phyloP scores from a whole-genome alignment of 495 filamentous ascomycete genomes.

The Podospora tetraspora region DNA sequence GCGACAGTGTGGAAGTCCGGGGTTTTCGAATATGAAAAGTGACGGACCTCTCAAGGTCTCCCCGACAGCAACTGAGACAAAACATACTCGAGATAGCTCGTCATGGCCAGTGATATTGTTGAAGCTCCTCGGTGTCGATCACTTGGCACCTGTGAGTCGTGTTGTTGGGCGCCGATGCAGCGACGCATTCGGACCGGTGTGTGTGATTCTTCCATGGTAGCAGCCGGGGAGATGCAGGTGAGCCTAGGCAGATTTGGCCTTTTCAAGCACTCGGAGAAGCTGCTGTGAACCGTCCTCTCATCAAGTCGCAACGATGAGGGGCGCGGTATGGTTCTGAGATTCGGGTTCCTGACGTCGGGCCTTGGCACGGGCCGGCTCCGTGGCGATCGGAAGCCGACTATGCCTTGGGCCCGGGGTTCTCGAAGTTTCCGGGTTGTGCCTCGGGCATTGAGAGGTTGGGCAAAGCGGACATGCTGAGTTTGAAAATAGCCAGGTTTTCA shows the following conservation, averaged over 20 bases:
- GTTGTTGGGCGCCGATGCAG: constrained; percentile 13
- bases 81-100: neutral
- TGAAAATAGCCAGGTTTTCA: neutral
- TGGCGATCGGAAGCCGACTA: neutral
- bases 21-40: neutral
- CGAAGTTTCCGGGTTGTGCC: too few species aligned
- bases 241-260: neutral
- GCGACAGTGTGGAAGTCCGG: neutral
- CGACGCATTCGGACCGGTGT: neutral
- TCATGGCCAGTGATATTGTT: neutral
- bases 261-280: neutral
- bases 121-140: neutral
- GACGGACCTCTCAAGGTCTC: neutral
- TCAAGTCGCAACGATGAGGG: neutral
- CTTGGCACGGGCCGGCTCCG: neutral
- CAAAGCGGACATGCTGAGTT: neutral
- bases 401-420: neutral
- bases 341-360: neutral
- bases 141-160: neutral
- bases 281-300: neutral
- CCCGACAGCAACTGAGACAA: neutral
- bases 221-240: neutral
- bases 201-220: neutral
- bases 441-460: neutral
- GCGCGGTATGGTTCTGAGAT: neutral